Evolutionary conservation across 2,329 filamentous ascomycete genomes (phyloP).

Genomic region (Cylindrodendrum hubeiense): DNA sequence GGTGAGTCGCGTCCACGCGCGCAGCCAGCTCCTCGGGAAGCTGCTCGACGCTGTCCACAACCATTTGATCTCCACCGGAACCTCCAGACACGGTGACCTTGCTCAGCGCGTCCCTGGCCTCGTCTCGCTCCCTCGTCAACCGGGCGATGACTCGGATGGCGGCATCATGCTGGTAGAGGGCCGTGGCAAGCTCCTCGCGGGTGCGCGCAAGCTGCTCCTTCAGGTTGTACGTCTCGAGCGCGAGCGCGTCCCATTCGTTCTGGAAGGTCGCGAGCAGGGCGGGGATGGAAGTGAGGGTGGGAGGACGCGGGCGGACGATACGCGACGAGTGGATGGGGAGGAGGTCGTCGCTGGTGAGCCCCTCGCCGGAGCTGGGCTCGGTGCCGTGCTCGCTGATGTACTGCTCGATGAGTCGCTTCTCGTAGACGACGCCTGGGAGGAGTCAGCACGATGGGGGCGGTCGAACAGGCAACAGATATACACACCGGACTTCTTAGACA

Average conservation of each 20-base stretch:
- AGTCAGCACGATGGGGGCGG: constrained; percentile 26
- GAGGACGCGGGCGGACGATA: constrained; percentile 88
- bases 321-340: constrained; percentile 87
- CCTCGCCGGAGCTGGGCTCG: constrained; percentile 90
- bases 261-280: constrained; percentile 95
- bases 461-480: constrained; percentile 33
- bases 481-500: constrained; percentile 93
- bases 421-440: constrained; percentile 83
- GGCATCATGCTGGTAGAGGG: constrained; percentile 96
- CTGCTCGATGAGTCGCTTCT: constrained; percentile 94
- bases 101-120: constrained; percentile 89
- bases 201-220: constrained; percentile 91
- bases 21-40: constrained; percentile 79
- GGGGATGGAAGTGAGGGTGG: constrained; percentile 95
- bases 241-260: constrained; percentile 97
- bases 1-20: constrained; percentile 84
- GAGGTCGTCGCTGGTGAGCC: constrained; percentile 85
- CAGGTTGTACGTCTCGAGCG: constrained; percentile 91
- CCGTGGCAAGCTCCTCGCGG: constrained; percentile 91
- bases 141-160: constrained; percentile 95
- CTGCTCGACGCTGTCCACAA: constrained; percentile 81
- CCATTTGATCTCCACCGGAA: constrained; percentile 84
- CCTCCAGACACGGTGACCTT: constrained; percentile 80
- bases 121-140: constrained; percentile 90
- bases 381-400: constrained; percentile 95